These are phyloP conservation scores for Pilatotrama ljubarskyi DNA, from an alignment of 768 basidiomycete species.

Conservation along the genomic window DNA sequence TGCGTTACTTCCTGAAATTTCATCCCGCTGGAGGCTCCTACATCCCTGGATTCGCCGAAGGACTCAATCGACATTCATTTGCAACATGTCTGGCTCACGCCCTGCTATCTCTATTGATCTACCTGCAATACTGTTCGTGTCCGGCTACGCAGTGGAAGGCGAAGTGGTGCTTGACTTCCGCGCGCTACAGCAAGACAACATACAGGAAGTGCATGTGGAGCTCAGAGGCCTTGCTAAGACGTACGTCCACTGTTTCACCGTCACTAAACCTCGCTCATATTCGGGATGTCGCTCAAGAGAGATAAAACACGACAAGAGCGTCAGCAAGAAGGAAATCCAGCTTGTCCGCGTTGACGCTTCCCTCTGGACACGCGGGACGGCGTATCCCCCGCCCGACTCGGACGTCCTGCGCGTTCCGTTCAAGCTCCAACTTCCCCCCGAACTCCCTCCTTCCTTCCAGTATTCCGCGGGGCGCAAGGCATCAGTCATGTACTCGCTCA, in stretches of 20 bases:
- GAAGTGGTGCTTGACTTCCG: constrained; percentile 16
- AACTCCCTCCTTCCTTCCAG: constrained; percentile 15
- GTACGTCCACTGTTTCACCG: not conserved
- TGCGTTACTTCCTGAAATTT: too few species aligned
- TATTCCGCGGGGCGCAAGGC: not conserved
- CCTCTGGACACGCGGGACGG: constrained; percentile 3
- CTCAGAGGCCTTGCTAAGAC: constrained; percentile 11
- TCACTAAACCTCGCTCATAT: not conserved
- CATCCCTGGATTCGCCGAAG: too few species aligned
- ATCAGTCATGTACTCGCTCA: constrained; percentile 5
- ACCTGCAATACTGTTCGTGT: not conserved
- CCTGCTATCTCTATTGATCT: not conserved
- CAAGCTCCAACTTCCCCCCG: constrained; percentile 1
- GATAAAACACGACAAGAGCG: not conserved
- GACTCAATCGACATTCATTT: too few species aligned
- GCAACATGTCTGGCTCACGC: not conserved
- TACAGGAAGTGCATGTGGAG: constrained; percentile 13
- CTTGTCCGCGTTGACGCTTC: constrained; percentile 1
- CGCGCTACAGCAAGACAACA: not conserved
- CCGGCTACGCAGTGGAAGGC: constrained; percentile 11
- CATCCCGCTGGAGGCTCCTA: too few species aligned
- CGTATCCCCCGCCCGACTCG: constrained; percentile 10
- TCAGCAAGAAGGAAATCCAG: not conserved
- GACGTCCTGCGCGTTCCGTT: constrained; percentile 19
- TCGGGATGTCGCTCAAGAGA: not conserved